These are phyloP conservation scores for Thraustotheca clavata DNA, from an alignment of 352 stramenopile species.

Conservation along the genomic window DNA sequence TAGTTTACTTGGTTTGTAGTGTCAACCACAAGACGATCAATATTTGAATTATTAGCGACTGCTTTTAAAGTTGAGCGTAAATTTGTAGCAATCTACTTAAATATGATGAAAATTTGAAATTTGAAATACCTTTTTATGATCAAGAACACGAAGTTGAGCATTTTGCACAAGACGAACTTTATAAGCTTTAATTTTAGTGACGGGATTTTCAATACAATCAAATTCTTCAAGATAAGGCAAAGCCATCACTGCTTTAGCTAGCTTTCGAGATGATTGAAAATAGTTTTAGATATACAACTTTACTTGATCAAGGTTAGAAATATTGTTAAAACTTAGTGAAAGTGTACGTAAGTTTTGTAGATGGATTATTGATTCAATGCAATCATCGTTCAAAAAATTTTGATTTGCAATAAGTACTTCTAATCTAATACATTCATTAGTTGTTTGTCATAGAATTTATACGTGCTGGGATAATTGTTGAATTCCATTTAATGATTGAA, in stretches of 20 bases:
- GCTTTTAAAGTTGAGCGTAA: too few species aligned
- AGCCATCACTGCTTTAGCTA: background rate
- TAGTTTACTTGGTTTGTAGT: too few species aligned
- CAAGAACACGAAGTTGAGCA: background rate
- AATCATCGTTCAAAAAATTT: background rate
- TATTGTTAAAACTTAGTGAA: background rate
- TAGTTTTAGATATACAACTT: background rate
- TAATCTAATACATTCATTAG: background rate
- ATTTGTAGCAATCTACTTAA: too few species aligned
- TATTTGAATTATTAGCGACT: too few species aligned
- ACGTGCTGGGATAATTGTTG: slow-evolving; percentile 6
- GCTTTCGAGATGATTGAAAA: slow-evolving; percentile 1
- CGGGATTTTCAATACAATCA: slow-evolving; percentile 2
- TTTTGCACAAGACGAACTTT: slow-evolving; percentile 2
- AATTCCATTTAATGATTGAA: background rate
- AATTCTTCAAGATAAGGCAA: background rate
- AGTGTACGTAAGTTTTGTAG: background rate
- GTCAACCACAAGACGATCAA: too few species aligned
- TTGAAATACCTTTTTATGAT: background rate
- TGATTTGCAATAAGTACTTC: background rate
- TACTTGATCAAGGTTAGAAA: slow-evolving; percentile 8
- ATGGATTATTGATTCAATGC: background rate
- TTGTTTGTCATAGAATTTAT: background rate
- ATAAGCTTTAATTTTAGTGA: background rate
- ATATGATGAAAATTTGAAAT: too few species aligned